Base-by-base conservation (phyloP, 345 rosid genomes). In the Eucalyptus leucophloia region DNA sequence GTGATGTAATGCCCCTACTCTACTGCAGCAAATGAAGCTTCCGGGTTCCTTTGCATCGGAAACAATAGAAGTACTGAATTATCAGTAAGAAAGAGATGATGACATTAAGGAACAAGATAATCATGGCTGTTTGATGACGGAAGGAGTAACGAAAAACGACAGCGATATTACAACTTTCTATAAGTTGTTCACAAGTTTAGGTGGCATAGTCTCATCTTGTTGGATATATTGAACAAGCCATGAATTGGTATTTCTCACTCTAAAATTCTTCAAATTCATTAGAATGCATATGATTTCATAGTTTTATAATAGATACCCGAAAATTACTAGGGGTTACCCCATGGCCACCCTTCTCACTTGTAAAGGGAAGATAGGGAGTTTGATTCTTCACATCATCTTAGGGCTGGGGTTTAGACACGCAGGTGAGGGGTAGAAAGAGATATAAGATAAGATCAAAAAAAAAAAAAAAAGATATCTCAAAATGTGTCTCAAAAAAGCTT, bases 361-460 rank as follows among this genome's bases (percentile, higher is more conserved):
- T 7, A 0, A 53, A 53, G 58, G 58, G 4, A 2, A 53, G 58
- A 18, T 53, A 1, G 24, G 1, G 24, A 53, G 11, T 21, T 53
- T 53, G 9, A 53, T 53, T 53, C 4, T 18, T 21, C 24, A 19
- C 58, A 19, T 53, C 1, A 50, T 53, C 0, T 18, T 2, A 1
- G 58, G 2, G 26, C 10, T 19, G 10, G 58, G 58, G 10, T 53
- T 19, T 19, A 0, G 24, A 53, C 2, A 2, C 2, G 24, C 4
- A 2, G 7, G 24, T 53, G 58, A 53, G 26, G 10, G 56, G 2
- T 42, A 42, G 42, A 44, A 49, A 50, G 53, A 50, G 53, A 16
- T 50, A 50, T 50, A 50, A 53, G 1, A 53, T 53, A 53, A 53
- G 24, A 53, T 8, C 0, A 19, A 53, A 19, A 53, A 18, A 53